Evolutionary conservation across 148 eudicot genomes (phyloP).

Genomic region (Vaccinium macrocarpon): DNA sequence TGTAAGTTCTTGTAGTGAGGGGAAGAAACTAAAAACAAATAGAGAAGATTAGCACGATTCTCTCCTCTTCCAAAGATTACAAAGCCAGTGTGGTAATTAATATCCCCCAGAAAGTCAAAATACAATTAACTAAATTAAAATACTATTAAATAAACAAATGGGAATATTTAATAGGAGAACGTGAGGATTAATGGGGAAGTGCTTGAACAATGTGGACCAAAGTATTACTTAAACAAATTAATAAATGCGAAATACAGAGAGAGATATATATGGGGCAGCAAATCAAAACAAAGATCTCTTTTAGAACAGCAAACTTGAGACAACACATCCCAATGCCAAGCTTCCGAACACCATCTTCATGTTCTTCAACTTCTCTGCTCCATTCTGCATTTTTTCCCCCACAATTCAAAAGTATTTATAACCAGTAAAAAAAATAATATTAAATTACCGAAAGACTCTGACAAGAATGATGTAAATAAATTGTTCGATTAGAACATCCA

Average conservation of each 20-base stretch:
- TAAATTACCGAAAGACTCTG: background rate
- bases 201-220: background rate
- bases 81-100: background rate
- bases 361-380: slow-evolving; percentile 60
- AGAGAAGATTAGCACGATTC: background rate
- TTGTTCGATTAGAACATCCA: background rate
- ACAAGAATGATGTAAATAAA: background rate
- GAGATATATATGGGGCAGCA: background rate
- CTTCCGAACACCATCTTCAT: slow-evolving; percentile 45
- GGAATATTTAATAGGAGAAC: background rate
- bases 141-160: background rate
- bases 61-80: background rate
- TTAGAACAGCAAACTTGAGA: slow-evolving; percentile 38
- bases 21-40: background rate
- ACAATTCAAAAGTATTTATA: background rate
- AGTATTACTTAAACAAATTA: background rate
- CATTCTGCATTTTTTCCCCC: slow-evolving; percentile 42
- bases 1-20: too few species aligned
- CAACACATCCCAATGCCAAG: slow-evolving; percentile 52
- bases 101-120: background rate
- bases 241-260: background rate
- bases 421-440: too few species aligned
- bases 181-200: background rate
- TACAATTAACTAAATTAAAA: background rate
- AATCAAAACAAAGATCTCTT: background rate